Evolutionary conservation across 2,329 filamentous ascomycete species (phyloP).

Genomic region (Trichophyton equinum): DNA sequence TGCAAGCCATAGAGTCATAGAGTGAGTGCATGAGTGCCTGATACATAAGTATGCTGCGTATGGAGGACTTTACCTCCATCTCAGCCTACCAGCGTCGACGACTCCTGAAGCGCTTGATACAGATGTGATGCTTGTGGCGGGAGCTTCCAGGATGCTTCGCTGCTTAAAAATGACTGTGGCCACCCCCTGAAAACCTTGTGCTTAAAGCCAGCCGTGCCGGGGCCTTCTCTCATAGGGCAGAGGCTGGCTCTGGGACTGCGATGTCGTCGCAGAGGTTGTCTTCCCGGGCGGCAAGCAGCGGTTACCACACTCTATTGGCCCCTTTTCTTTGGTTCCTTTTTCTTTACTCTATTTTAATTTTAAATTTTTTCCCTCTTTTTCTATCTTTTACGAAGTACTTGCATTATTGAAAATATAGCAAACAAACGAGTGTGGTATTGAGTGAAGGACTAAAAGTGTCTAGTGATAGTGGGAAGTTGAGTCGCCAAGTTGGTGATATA

Average conservation of each 20-base stretch:
- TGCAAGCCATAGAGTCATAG: too few species aligned
- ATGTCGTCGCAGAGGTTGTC: too few species aligned
- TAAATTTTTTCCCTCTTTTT: too few species aligned
- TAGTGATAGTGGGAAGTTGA: neutral
- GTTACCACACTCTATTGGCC: neutral
- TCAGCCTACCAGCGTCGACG: too few species aligned
- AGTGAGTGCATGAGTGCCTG: too few species aligned
- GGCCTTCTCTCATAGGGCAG: neutral
- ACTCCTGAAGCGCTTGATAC: neutral
- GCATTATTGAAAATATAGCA: too few species aligned
- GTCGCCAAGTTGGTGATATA: neutral
- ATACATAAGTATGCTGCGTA: too few species aligned
- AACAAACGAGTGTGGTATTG: neutral
- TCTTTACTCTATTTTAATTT: too few species aligned
- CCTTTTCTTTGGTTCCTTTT: neutral
- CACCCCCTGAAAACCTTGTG: slow-evolving; percentile 1
- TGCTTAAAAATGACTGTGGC: neutral
- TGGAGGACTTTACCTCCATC: too few species aligned
- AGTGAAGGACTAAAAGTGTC: neutral
- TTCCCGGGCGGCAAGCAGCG: neutral
- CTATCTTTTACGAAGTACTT: too few species aligned
- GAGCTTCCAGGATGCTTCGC: neutral
- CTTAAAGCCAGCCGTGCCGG: neutral
- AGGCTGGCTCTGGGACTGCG: neutral
- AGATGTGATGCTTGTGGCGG: neutral